phyloP scores from a whole-genome alignment of 164 flowering plant species.

The Piper betle region DNA sequence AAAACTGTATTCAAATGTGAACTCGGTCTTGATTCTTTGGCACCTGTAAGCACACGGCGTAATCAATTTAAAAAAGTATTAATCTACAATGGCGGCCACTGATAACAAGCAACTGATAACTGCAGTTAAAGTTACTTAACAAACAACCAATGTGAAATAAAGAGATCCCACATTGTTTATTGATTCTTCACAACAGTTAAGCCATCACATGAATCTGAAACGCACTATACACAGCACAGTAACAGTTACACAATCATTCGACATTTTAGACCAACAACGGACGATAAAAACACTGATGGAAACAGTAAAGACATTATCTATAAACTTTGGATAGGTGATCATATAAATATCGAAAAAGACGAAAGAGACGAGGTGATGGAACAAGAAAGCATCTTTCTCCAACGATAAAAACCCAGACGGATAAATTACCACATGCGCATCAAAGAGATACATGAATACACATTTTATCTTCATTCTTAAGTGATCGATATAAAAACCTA shows the following conservation, averaged over 20 bases:
- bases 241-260: not conserved
- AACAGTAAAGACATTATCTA: not conserved
- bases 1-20: constrained; percentile 80
- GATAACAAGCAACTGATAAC: not conserved
- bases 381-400: too few relatives aligned
- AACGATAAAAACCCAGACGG: too few relatives aligned
- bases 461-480: too few relatives aligned
- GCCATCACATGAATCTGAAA: not conserved
- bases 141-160: too few relatives aligned
- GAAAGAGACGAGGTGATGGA: not conserved
- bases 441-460: too few relatives aligned
- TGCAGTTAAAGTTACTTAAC: too few relatives aligned
- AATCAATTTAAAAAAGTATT: not conserved
- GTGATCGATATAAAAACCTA: too few relatives aligned
- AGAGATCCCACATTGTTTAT: too few relatives aligned
- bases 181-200: too few relatives aligned
- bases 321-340: not conserved
- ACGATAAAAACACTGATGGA: too few relatives aligned
- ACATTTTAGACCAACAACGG: not conserved
- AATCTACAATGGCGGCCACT: not conserved
- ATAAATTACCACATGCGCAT: too few relatives aligned
- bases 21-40: constrained; percentile 88
- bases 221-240: not conserved
- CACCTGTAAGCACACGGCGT: constrained; percentile 39
- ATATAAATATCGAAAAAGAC: not conserved